Conservation (phyloP, 176 grass and related monocot genomes). For the Triticum urartu region DNA sequence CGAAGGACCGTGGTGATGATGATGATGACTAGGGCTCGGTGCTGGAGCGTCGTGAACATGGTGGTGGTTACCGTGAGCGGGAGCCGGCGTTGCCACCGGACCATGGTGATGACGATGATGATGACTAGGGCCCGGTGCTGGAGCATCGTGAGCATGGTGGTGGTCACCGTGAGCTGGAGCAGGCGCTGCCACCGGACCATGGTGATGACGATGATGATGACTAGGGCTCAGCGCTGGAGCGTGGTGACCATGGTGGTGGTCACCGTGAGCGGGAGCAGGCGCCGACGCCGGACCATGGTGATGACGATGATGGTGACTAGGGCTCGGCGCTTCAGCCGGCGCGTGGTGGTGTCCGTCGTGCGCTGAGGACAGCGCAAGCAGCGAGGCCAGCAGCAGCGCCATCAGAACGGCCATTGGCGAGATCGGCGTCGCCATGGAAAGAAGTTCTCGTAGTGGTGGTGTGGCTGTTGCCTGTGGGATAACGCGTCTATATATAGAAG, state of each 20-base stretch:
- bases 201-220: too few species aligned
- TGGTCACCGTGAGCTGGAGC: too few species aligned
- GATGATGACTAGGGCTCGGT: too few species aligned
- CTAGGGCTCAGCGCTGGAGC: neutral
- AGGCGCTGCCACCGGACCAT: too few species aligned
- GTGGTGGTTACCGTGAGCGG: neutral
- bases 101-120: neutral
- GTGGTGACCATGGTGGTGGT: neutral
- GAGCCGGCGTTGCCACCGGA: neutral
- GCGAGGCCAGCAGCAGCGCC: neutral
- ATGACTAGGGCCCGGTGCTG: neutral
- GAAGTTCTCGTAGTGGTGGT: neutral
- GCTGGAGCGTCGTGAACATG: neutral
- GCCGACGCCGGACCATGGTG: too few species aligned
- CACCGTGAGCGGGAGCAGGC: too few species aligned
- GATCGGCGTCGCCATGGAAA: conserved; percentile 16
- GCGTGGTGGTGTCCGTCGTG: neutral
- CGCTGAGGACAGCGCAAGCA: neutral
- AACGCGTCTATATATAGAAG: conserved; percentile 7
- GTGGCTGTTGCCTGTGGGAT: neutral
- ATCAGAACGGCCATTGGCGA: neutral
- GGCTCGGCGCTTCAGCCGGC: neutral
- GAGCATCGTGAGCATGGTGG: neutral
- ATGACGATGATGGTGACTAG: neutral
- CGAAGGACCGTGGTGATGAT: too few species aligned